These are phyloP conservation scores for Plasmodium knowlesi DNA, from an alignment of 169 alveolate genomes.

Conservation along the genomic window DNA sequence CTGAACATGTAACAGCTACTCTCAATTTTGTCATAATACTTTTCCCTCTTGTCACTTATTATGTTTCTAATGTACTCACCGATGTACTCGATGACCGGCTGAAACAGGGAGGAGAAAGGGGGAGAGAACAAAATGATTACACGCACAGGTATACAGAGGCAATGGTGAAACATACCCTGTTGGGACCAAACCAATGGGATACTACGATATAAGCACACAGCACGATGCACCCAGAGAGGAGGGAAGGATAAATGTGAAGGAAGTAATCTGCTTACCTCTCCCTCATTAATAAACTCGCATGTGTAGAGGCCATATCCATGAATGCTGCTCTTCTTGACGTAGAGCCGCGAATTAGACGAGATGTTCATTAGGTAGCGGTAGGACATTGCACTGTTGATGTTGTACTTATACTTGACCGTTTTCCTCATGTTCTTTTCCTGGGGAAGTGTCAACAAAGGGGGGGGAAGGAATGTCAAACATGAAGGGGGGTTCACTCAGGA, in stretches of 20 bases:
- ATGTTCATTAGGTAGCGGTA: conserved; percentile 83
- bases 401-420: conserved; percentile 73
- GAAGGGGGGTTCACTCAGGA: neutral
- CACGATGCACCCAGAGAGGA: neutral
- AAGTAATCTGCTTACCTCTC: conserved; percentile 80
- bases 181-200: neutral
- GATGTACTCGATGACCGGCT: conserved; percentile 95
- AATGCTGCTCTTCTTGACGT: conserved; percentile 87
- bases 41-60: conserved; percentile 83
- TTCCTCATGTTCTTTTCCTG: conserved; percentile 65
- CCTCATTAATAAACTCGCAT: conserved; percentile 89
- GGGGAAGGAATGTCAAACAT: neutral
- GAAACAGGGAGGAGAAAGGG: neutral
- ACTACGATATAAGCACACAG: neutral
- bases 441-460: neutral
- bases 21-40: conserved; percentile 80
- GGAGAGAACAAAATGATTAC: neutral
- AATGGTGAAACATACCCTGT: neutral
- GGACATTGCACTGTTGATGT: conserved; percentile 78
- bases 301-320: conserved; percentile 96
- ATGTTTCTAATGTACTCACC: conserved; percentile 91
- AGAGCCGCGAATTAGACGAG: conserved; percentile 83
- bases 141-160: neutral
- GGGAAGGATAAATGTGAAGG: neutral
- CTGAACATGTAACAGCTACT: conserved; percentile 91